Base-by-base conservation (phyloP, 495 filamentous ascomycete genomes). In the Hapsidospora chrysogenum region DNA sequence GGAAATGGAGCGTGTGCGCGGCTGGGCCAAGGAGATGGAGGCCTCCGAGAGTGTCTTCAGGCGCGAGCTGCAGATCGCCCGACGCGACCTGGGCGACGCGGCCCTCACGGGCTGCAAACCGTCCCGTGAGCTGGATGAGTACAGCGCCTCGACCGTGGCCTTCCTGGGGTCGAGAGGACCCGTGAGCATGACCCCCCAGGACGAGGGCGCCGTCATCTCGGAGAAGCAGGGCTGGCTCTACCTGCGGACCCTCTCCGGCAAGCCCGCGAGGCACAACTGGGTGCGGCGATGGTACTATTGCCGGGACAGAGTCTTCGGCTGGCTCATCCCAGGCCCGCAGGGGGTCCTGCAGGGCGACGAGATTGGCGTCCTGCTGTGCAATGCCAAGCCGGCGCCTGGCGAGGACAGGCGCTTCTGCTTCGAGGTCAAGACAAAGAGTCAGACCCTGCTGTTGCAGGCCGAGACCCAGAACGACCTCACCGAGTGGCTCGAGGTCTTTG, bases 211-310 rank as follows among this genome's bases (percentile, higher is more conserved):
- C 3, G 58, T 51, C 49, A 49, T 50, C 33, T 50, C 52, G 34
- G 85, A 92, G 53, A 97, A 95, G 58, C 92, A 96, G 57, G 84
- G 89, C 5, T 97, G 89, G 89, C 52, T 97, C 17, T 85, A 84
- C 50, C 51, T 95, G 46, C 67, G 84, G 33, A 84, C 78, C 1
- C 49, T 86, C 9, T 76, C 80, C 9, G 85, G 85, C 13, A 95
- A 95, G 49, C 87, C 89, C 1, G 78, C 83, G 10, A 64, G 86
- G 41, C 84, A 83, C 1, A 63, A 71, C 13, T 97, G 89, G 89
- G 68, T 87, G 7, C 67, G 83, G 37, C 68, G 86, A 19, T 97
- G 92, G 92, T 93, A 85, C 45, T 96, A 87, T 48, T 72, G 95
- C 34, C 85, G 87, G 41, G 76, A 87, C 48, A 87, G 92, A 22